Base-by-base conservation (phyloP, 306 rosid genomes). In the Lathyrus aphaca region DNA sequence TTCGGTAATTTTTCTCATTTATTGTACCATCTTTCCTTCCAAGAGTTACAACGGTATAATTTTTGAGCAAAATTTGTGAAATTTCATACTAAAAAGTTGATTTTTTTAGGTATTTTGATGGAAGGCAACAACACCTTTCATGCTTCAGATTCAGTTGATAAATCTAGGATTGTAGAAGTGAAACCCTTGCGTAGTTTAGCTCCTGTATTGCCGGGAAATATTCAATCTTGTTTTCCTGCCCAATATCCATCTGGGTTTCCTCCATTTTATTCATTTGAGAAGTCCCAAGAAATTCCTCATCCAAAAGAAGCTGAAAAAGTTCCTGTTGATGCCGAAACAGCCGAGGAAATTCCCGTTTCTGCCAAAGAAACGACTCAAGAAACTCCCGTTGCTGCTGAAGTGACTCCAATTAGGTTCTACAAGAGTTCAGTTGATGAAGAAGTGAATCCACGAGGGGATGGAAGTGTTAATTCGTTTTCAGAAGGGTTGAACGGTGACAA, bases 151-250 rank as follows among this genome's bases (percentile, higher is more conserved):
- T 83, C 82, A 8, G 15, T 82, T 69, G 87, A 86, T 63, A 83
- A 82, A 79, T 75, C 87, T 30, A 59, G 32, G 66, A 75, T 83
- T 77, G 67, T 88, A 64, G 86, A 88, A 53, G 82, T 62, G 6
- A 85, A 78, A 63, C 88, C 90, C 42, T 35, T 88, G 66, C 88
- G 90, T 65, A 74, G 77, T 82, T 71, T 88, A 66, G 79, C 71
- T 43, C 91, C 87, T 0, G 78, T 88, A 58, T 83, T 88, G 12
- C 87, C 95, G 9, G 69, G 30, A 48, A 16, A 70, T 17, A n/a
- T 80, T 75, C 61, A 72, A 43, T 71, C 64, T 66, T 72, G 85
- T 3, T 27, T 57, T 23, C 68, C 57, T 55, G 71, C 64, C 2
- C 38, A 30, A 23, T 78, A 51, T 35, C 81, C 93, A 13, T 64